Evolutionary conservation across 2,329 filamentous ascomycete species (phyloP), one percentile per base, ranked within the genome.

Genomic region (Sporothrix euskadiensis): DNA sequence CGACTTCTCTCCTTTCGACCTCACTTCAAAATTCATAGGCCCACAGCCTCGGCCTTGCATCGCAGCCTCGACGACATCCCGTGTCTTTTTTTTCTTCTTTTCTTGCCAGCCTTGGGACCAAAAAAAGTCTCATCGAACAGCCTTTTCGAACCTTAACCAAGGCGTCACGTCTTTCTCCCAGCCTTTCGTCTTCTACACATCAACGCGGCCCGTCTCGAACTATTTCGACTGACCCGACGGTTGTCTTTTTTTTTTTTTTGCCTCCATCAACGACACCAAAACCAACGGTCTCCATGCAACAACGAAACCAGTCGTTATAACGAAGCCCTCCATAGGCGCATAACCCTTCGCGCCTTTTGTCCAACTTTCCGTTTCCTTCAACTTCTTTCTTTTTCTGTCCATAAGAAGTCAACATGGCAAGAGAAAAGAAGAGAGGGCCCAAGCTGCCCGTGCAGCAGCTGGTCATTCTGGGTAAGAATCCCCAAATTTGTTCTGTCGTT

Each of bases 371-470:
- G 66, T 69, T 22, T 56, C 35, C 22, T 59, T 63, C 30, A 30
- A 44, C 14, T 10, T 30, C 9, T 52, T 26, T 9, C 35, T 5
- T 30, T 19, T 7, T 6, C 12, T 30, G n/a, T 26, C 22, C 22
- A 14, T 8, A 5, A 8, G 10, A 5, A 8, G 10, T 52, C 47
- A 69, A 14, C 71, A 78, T 78, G 77, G 41, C 71, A 77, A 72
- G 76, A 76, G 74, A 77, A 75, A 73, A 77, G 70, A 66, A 73
- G 30, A 44, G 30, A 76, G 81, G 80, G 76, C 87, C 89, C 35
- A 92, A 90, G 84, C 86, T 96, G 85, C 93, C 93, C 0, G 85
- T 88, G 57, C 88, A 90, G 86, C 93, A 97, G 83, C 85, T 97
- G 79, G 84, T 89, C 59, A 94, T 97, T 79, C 83, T 97, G 76